Evolutionary conservation across 2,329 filamentous ascomycete species (phyloP).

Genomic region (Xylaria sp.): DNA sequence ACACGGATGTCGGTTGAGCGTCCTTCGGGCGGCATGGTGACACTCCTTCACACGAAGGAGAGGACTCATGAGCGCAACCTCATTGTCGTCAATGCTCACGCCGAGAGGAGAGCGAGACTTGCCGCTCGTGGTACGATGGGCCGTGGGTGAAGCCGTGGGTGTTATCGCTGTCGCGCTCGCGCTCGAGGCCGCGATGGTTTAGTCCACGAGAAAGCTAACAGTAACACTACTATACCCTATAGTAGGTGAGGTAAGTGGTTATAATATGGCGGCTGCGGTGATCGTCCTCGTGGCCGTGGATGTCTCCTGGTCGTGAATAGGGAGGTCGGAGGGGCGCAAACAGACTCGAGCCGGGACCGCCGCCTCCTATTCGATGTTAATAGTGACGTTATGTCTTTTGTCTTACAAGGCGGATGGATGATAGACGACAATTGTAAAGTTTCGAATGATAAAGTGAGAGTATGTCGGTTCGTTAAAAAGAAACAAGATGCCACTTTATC

Average conservation of each 20-base stretch:
- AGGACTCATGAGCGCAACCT: slow-evolving; percentile 45
- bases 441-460: slow-evolving; percentile 8
- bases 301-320: slow-evolving; percentile 12
- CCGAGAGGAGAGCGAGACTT: background rate
- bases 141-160: background rate
- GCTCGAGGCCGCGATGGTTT: background rate
- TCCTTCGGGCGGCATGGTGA: slow-evolving; percentile 61
- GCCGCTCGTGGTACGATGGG: slow-evolving; percentile 28
- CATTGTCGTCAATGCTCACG: slow-evolving; percentile 43
- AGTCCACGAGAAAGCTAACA: background rate
- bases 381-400: slow-evolving; percentile 18
- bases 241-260: background rate
- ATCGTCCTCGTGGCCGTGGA: slow-evolving; percentile 2
- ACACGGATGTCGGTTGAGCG: slow-evolving; percentile 82
- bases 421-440: slow-evolving; percentile 22
- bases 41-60: slow-evolving; percentile 52
- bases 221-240: slow-evolving; percentile 4
- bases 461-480: slow-evolving; percentile 20
- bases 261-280: slow-evolving; percentile 1
- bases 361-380: slow-evolving; percentile 31
- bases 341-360: slow-evolving; percentile 26
- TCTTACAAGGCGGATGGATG: background rate
- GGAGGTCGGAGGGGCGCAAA: slow-evolving; percentile 5
- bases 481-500: slow-evolving; percentile 17
- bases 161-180: background rate